Conservation (phyloP, 495 filamentous ascomycete species). For the Xylaria castorea region DNA sequence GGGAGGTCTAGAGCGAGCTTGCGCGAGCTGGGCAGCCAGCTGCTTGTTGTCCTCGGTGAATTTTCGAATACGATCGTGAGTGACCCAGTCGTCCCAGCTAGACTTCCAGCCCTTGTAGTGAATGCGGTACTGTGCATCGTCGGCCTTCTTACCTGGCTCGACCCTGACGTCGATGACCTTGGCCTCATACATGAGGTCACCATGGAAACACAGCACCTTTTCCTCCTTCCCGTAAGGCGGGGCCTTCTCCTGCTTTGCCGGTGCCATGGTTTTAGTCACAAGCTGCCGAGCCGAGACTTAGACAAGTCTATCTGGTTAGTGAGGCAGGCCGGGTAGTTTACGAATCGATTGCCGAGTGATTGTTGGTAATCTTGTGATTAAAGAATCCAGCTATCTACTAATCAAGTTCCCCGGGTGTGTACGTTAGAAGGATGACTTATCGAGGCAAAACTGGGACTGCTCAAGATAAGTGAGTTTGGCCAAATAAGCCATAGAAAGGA, state of each 20-base stretch:
- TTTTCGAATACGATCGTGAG: constrained; percentile 91
- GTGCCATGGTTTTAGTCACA: constrained; percentile 42
- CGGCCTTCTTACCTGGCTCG: constrained; percentile 70
- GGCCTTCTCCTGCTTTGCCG: constrained; percentile 45
- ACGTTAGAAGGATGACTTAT: not conserved
- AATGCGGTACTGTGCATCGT: constrained; percentile 82
- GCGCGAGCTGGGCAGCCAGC: constrained; percentile 71
- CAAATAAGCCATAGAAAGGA: not conserved
- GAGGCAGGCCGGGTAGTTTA: not conserved
- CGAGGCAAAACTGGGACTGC: not conserved
- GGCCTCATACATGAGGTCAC: constrained; percentile 95
- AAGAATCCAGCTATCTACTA: not conserved
- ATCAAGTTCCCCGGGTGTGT: not conserved
- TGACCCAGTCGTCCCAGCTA: constrained; percentile 99
- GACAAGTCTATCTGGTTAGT: not conserved
- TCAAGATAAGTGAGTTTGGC: not conserved
- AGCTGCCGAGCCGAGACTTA: not conserved
- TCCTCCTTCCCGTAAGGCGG: constrained; percentile 85
- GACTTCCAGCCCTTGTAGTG: constrained; percentile 99
- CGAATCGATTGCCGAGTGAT: not conserved
- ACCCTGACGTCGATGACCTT: constrained; percentile 82
- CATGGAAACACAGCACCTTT: constrained; percentile 94
- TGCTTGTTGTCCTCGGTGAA: constrained; percentile 92
- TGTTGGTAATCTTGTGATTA: not conserved
- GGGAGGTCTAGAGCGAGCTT: constrained; percentile 59